Conservation (phyloP, 139 green algal species). For the Parachlorella kessleri region DNA sequence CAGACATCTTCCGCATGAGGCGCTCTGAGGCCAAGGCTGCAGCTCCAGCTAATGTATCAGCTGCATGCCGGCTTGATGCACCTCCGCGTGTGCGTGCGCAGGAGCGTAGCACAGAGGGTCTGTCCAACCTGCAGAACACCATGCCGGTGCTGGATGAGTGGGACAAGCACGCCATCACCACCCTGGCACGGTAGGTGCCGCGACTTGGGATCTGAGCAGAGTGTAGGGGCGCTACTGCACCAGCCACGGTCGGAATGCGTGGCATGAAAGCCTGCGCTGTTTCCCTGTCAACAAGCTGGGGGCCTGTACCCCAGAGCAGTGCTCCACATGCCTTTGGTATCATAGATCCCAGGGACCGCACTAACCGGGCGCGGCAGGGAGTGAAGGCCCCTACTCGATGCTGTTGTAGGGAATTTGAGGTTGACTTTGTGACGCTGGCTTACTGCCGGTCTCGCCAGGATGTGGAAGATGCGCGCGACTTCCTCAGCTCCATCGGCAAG, state of each 20-base stretch:
- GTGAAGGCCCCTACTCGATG: not conserved
- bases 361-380: not conserved
- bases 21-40: no score
- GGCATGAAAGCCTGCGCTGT: not conserved
- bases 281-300: not conserved
- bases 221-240: not conserved
- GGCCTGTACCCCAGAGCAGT: not conserved
- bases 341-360: not conserved
- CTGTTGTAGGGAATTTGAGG: constrained; percentile 45
- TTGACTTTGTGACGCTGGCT: constrained; percentile 72
- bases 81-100: no score
- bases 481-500: constrained; percentile 72
- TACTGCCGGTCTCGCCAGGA: constrained; percentile 69
- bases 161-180: constrained; percentile 64
- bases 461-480: constrained; percentile 70
- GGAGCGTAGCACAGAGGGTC: constrained; percentile 62
- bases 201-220: not conserved
- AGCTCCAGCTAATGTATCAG: no score
- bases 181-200: constrained; percentile 17
- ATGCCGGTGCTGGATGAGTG: constrained; percentile 76
- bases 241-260: not conserved
- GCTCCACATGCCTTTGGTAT: not conserved
- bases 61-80: no score
- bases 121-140: constrained; percentile 83
- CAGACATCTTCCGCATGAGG: no score